Conservation (phyloP, 2,329 filamentous ascomycete species). For the Sclerotinia spermophila region DNA sequence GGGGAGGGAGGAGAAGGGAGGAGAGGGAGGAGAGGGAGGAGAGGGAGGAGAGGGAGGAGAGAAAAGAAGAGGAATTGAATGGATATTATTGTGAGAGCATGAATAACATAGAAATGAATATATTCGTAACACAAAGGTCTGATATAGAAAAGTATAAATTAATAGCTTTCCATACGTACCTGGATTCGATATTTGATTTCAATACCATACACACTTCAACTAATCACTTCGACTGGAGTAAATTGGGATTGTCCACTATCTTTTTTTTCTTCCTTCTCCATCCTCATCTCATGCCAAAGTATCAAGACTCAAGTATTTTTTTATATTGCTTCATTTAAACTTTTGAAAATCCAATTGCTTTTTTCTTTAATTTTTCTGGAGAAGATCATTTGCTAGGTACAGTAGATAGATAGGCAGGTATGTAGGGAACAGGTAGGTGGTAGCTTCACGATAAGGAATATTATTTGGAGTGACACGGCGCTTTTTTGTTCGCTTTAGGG, state of each 20-base stretch:
- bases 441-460: not conserved
- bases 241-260: not conserved
- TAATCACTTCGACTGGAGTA: not conserved
- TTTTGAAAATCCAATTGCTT: not conserved
- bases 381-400: not conserved
- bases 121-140: too few species aligned
- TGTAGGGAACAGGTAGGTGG: too few species aligned
- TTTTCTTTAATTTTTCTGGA: not conserved
- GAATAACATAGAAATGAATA: not conserved
- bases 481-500: not conserved
- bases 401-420: not conserved
- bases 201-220: not conserved
- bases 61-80: not conserved
- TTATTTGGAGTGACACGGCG: not conserved
- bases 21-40: not conserved
- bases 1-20: too few species aligned
- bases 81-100: not conserved
- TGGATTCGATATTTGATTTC: not conserved
- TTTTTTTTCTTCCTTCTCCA: not conserved
- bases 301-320: not conserved
- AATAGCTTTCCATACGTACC: too few species aligned
- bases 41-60: not conserved
- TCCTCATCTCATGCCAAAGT: not conserved
- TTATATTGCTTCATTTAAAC: not conserved
- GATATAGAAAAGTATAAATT: too few species aligned